A percentile compares a stretch with the other conserved stretches of the same genome.
Conservation (phyloP, 805 yeast genomes). For the Metschnikowia lunata region DNA sequence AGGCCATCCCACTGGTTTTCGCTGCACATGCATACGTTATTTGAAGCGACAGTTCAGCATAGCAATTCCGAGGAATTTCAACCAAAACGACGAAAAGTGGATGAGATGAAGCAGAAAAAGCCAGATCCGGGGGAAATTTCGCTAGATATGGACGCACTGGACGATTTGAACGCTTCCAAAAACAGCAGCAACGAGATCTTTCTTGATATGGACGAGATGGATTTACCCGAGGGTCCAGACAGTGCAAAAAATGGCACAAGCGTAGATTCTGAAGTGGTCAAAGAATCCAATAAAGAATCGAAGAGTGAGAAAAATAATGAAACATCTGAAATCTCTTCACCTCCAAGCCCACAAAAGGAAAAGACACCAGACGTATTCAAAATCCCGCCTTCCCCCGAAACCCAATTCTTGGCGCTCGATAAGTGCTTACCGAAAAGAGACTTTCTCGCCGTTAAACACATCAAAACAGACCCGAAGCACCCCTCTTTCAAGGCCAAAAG, state of each 20-base stretch:
- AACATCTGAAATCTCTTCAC: not conserved
- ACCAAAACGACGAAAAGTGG: not conserved
- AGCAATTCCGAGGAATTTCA: constrained; percentile 27
- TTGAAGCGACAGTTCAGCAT: constrained; percentile 47
- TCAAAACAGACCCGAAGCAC: constrained; percentile 23
- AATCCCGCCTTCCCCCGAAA: constrained; percentile 14
- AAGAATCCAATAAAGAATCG: not conserved
- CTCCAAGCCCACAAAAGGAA: not conserved
- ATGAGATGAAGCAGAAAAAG: not conserved
- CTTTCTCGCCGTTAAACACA: constrained; percentile 50
- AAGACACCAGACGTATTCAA: not conserved
- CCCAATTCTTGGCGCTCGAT: constrained; percentile 73
- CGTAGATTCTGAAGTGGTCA: not conserved
- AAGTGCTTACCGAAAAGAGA: constrained; percentile 69
- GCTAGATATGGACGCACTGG: constrained; percentile 20
- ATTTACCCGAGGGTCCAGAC: not conserved
- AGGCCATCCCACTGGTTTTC: constrained; percentile 78
- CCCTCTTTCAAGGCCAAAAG: constrained; percentile 9
- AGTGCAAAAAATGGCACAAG: not conserved
- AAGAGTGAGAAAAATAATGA: no score
- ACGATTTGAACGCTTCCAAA: not conserved
- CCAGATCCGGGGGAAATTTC: constrained; percentile 16
- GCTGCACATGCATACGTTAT: constrained; percentile 82
- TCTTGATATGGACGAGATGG: constrained; percentile 2
- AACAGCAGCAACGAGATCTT: not conserved